Evolutionary conservation across 1,284 basidiomycete genomes (phyloP), one percentile per base, ranked within the genome.

Genomic region (Vanrija pseudolonga): DNA sequence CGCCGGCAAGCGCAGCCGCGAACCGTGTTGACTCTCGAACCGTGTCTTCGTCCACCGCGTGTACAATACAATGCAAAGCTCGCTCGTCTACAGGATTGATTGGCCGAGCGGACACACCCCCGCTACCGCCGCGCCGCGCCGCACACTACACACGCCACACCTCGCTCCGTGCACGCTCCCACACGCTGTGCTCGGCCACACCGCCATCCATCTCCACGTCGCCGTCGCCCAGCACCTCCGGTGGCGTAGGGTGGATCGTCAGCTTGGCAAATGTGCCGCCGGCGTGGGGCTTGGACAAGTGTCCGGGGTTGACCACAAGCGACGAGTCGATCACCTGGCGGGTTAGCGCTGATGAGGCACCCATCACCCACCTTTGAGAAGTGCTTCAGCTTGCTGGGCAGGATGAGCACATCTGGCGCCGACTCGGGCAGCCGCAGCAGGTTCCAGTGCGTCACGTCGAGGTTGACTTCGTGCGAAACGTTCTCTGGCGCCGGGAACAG

Each of bases 401-500:
- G 70, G 47, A 98, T 82, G 39, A 98, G 78, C 3, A 97, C 79
- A 69, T 95, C 90, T 0, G 93, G 93, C 0, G 84, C 76, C 2
- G 73, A 64, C 19, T 69, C 65, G 42, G 69, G 66, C 58, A 80
- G 71, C 56, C 67, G 69, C 47, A 80, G 62, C 48, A 79, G 64
- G 38, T 73, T 57, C 56, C 75, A 70, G 61, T 95, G 92, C 19
- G 87, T 85, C 15, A 94, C 80, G 68, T 95, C 91, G 24, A 97
- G 81, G 66, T 93, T 93, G 50, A 96, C 84, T 66, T 92, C 90
- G 36, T 82, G 80, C 0, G 85, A 79, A 17, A 88, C 75, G 3
- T 87, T 84, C 15, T 82, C 72, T 0, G 95, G 91, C 0, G 86
- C 82, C 3, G 95, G 95, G 71, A 95, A 98, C 43, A 98, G 74